phyloP scores from a whole-genome alignment of 2,329 filamentous ascomycete genomes.

The Colletotrichum ledebouriae region DNA sequence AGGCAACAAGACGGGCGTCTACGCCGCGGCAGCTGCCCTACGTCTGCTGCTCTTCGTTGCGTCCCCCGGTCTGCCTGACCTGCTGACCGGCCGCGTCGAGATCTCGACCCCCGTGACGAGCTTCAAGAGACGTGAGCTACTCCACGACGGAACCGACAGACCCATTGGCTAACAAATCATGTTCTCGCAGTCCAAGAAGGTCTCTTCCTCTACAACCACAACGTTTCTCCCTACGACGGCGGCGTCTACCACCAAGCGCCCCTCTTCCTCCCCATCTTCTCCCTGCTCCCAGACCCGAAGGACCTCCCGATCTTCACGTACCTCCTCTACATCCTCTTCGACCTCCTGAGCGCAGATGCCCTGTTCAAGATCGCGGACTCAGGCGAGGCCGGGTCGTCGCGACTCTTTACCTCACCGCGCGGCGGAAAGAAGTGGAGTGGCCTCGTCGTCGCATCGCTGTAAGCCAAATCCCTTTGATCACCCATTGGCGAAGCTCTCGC shows the following conservation, averaged over 20 bases:
- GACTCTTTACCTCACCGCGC: conserved; percentile 82
- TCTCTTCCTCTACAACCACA: conserved; percentile 94
- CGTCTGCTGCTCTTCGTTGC: conserved; percentile 83
- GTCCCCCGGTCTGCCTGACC: conserved; percentile 86
- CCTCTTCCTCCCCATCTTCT: conserved; percentile 90
- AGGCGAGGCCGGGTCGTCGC: conserved; percentile 80
- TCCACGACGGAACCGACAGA: background rate
- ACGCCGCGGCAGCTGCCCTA: conserved; percentile 80
- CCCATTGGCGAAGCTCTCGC: conserved; percentile 74
- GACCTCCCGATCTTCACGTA: conserved; percentile 80
- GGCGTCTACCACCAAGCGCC: conserved; percentile 88
- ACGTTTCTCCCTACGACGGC: conserved; percentile 97
- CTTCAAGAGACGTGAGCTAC: conserved; percentile 89
- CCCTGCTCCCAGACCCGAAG: conserved; percentile 80
- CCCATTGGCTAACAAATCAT: conserved; percentile 22
- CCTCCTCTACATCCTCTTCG: conserved; percentile 83
- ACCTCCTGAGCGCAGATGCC: conserved; percentile 85
- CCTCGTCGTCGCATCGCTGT: conserved; percentile 83
- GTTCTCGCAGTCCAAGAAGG: conserved; percentile 85
- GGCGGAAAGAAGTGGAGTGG: conserved; percentile 81
- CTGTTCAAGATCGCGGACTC: conserved; percentile 85
- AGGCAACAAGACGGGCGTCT: conserved; percentile 67
- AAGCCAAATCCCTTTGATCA: conserved; percentile 49
- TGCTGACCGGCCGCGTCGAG: conserved; percentile 92
- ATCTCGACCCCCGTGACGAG: conserved; percentile 97